Conservation (phyloP, 345 rosid genomes). For the Citrus cavaleriei region DNA sequence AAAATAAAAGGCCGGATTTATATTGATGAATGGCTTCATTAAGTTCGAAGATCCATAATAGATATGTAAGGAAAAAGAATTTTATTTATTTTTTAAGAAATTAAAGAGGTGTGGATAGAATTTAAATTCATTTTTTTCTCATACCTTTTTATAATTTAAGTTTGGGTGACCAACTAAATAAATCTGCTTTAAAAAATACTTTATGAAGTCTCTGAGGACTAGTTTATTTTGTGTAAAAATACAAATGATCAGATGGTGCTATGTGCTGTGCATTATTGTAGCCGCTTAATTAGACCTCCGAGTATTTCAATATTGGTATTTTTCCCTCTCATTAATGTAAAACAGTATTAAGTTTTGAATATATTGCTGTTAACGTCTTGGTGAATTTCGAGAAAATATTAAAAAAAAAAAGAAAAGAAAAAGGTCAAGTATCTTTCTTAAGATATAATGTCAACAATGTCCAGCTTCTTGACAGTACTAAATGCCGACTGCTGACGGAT, state of each 20-base stretch:
- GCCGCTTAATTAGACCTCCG: no score
- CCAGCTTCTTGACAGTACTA: neutral
- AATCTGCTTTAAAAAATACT: no score
- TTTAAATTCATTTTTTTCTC: no score
- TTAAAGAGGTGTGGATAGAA: no score
- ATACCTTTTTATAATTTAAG: no score
- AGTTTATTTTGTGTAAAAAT: no score
- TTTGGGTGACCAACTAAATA: no score
- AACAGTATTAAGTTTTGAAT: neutral
- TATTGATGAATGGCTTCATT: neutral
- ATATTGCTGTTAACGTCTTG: neutral
- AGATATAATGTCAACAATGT: slow-evolving; percentile 2
- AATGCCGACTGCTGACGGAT: neutral
- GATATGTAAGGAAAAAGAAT: neutral
- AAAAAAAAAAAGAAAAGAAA: neutral
- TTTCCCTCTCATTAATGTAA: neutral
- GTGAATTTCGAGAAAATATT: neutral
- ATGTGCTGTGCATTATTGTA: no score
- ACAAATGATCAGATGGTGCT: no score
- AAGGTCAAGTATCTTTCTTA: neutral
- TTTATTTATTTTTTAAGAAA: no score
- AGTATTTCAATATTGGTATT: neutral
- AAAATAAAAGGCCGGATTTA: neutral
- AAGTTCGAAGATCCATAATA: neutral
- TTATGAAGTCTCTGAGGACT: no score